Evolutionary conservation across 352 stramenopile genomes (phyloP), one percentile per base, ranked within the genome.

Genomic region (Phytophthora sp.): DNA sequence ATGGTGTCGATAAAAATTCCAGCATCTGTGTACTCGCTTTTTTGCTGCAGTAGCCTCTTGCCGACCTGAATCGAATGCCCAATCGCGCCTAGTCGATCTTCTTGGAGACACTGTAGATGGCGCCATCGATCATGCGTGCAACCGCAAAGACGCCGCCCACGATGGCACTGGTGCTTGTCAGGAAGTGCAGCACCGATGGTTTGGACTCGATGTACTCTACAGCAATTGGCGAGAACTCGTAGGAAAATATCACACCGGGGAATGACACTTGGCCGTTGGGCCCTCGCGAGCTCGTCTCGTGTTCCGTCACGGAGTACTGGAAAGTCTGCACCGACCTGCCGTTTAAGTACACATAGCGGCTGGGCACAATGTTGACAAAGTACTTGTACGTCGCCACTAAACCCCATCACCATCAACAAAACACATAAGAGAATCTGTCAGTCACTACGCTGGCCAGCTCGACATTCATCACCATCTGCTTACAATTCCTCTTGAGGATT

Each of bases 51-150:
- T 37, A 27, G 27, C 31, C 23, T 50, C 28, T 41, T 34, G 27
- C 9, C 24, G 13, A 44, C 23, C 20, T n/a, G 53, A 45, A 39
- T 44, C 4, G 53, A 50, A 28, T 13, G 9, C 17, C 27, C 49
- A 20, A 30, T 34, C 31, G 32, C 31, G 51, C 64, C 54, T 95
- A 96, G 55, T 96, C 87, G 53, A 92, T 56, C 64, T 96, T 96
- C 73, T 92, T 94, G 49, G 87, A 94, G 43, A 95, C 84, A 55
- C 85, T 94, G 81, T 96, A 94, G 73, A 96, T 92, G 45, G 86
- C 81, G 21, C 85, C 69, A 50, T 96, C 87, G 53, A 96, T 81
- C 80, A 96, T 96, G 28, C 87, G 82, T 7, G 87, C 87, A 41
- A 96, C 87, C 35, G 87, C 87, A 54, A 96, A 94, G 42, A 96